Base-by-base conservation (phyloP, 352 stramenopile genomes). In the Phytophthora brassicae region DNA sequence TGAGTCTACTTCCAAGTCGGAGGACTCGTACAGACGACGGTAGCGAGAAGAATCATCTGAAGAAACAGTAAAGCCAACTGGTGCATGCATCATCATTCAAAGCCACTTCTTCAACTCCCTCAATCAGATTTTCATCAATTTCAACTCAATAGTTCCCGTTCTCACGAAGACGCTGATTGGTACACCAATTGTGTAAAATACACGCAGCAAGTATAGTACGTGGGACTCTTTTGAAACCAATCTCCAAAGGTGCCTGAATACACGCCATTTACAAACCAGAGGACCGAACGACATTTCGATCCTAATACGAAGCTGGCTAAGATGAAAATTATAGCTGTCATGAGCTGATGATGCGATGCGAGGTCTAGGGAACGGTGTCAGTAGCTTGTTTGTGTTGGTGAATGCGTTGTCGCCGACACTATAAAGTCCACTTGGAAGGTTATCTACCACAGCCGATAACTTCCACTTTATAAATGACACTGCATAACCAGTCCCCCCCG, bases 171-270 rank as follows among this genome's bases (percentile, higher is more conserved):
- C 39, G 19, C 29, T 19, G 2, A 19, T 41, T 41, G n/a, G 41
- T 52, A 9, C 24, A 52, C 23, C 23, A 52, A n/a, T 52, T 52
- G 45, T 52, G 23, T 9, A 52, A 52, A 41, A 35, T 42, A 20
- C 7, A 24, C 45, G 16, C 20, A 8, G 17, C 39, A 6, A 29
- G 19, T 29, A 46, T 46, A 6, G 39, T 29, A 4, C 45, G n/a
- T 26, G 23, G 23, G 16, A 52, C 45, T 12, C n/a, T 14, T 26
- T 26, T 52, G 22, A 52, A 31, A 42, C 9, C 26, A 26, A 52
- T 35, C 4, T 35, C 22, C 11, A 55, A 20, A 5, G 47, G 33
- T 12, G 29, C 14, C 45, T 55, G 29, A 45, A 55, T 13, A 55
- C 11, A 7, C 31, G 33, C 47, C 47, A 55, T 24, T 55, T 55